Evolutionary conservation across 176 grass and related monocot species (phyloP).

Genomic region (Oryza australiensis): DNA sequence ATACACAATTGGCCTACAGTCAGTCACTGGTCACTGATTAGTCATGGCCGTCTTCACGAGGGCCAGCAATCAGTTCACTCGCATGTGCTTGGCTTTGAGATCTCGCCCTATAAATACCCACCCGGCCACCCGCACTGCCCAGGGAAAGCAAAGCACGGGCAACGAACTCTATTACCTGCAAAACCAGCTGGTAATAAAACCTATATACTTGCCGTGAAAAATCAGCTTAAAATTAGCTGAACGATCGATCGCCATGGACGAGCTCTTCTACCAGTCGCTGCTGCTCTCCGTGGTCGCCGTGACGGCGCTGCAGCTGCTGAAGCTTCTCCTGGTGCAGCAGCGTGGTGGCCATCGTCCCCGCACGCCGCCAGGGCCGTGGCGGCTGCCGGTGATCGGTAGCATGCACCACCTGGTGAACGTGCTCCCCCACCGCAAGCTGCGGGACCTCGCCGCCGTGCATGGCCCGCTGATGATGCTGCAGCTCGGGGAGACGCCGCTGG

Average conservation of each 20-base stretch:
- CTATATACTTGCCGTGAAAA: too few relatives aligned
- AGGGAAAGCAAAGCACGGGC: too few relatives aligned
- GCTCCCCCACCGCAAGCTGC: conserved; percentile 5
- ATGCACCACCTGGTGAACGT: conserved; percentile 5
- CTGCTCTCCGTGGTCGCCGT: not conserved
- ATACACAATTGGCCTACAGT: too few relatives aligned
- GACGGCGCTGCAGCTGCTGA: not conserved
- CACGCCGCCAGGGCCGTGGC: conserved; percentile 1
- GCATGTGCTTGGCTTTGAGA: too few relatives aligned
- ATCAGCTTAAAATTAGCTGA: not conserved
- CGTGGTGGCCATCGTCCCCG: not conserved
- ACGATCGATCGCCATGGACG: not conserved
- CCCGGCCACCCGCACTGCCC: too few relatives aligned
- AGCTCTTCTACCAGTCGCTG: not conserved
- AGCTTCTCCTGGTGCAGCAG: not conserved
- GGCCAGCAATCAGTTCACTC: too few relatives aligned
- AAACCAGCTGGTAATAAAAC: too few relatives aligned
- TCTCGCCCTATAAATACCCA: too few relatives aligned
- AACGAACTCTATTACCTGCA: too few relatives aligned
- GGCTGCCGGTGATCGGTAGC: conserved; percentile 13
- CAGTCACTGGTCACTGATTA: too few relatives aligned
- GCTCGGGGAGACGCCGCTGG: not conserved
- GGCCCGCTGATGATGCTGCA: conserved; percentile 16
- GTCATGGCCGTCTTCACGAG: too few relatives aligned
- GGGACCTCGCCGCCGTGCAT: not conserved